A percentile compares a stretch with the other conserved stretches of the same genome.
Conservation (phyloP, 208 protist genomes). For the Acanthamoeba castellanii region DNA sequence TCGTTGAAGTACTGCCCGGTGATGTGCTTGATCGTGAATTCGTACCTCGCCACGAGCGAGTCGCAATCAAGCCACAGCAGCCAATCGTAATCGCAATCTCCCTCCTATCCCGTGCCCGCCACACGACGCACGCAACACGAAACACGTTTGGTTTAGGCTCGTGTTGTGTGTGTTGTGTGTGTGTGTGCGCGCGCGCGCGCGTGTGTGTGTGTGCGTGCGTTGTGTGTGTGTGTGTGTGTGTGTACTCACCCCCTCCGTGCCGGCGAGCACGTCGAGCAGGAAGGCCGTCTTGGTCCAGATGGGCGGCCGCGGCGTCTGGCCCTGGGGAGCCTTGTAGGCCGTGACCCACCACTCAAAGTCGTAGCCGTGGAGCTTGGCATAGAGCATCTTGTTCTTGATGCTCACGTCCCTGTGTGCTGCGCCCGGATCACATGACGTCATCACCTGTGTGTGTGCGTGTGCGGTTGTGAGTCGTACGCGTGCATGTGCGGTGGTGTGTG, state of each 20-base stretch:
- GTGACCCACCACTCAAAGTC: not conserved
- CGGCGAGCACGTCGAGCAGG: not conserved
- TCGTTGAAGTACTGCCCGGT: not conserved
- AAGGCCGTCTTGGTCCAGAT: not conserved
- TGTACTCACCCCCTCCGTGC: too few species aligned
- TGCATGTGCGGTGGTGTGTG: too few species aligned
- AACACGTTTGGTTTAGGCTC: too few species aligned
- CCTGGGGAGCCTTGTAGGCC: not conserved
- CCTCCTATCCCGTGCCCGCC: too few species aligned
- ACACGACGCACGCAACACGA: too few species aligned
- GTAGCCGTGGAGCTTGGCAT: too few species aligned
- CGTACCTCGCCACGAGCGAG: not conserved
- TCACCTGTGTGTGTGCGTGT: not conserved
- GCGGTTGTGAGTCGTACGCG: too few species aligned
- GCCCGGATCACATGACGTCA: not conserved
- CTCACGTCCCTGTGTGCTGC: not conserved
- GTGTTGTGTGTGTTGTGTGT: too few species aligned
- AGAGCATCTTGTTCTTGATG: not conserved
- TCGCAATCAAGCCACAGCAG: not conserved
- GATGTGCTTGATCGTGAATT: not conserved
- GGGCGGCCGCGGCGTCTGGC: not conserved
- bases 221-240: too few species aligned
- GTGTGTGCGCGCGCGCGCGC: too few species aligned
- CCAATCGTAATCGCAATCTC: not conserved
- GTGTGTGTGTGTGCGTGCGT: too few species aligned